Percentiles rank a stretch among this genome's conserved stretches.
Conservation (phyloP, 371 early-diverging fungal species). For the Blyttiomyces sp. region DNA sequence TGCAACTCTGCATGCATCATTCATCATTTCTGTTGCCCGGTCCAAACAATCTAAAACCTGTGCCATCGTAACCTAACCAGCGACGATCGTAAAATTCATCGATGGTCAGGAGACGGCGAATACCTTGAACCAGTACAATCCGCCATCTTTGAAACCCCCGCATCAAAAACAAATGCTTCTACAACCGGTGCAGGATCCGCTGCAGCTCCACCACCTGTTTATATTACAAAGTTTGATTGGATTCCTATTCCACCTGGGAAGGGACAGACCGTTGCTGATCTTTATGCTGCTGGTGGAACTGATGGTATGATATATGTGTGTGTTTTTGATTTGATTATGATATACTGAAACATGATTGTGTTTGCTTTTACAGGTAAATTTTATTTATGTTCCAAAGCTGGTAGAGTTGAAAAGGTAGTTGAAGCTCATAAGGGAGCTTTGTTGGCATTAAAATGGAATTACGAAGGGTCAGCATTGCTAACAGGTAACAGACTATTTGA, state of each 20-base stretch:
- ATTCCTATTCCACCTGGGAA: conserved; percentile 42
- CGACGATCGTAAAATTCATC: conserved; percentile 14
- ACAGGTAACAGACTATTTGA: conserved; percentile 22
- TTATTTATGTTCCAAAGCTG: conserved; percentile 42
- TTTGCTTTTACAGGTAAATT: conserved; percentile 38
- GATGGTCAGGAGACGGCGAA: conserved; percentile 54
- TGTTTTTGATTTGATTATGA: background rate
- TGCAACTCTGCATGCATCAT: too few species aligned
- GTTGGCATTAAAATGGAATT: conserved; percentile 45
- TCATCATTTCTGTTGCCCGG: too few species aligned
- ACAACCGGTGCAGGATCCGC: background rate
- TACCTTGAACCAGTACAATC: conserved; percentile 29
- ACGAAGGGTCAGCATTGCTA: conserved; percentile 47
- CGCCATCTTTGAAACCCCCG: conserved; percentile 26
- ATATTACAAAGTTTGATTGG: conserved; percentile 45
- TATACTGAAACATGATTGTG: conserved; percentile 7
- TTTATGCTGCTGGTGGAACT: conserved; percentile 42
- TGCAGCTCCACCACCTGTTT: conserved; percentile 11
- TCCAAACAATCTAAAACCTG: background rate
- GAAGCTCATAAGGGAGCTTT: conserved; percentile 57
- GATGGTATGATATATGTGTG: conserved; percentile 31
- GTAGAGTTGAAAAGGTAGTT: conserved; percentile 48
- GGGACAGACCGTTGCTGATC: conserved; percentile 31
- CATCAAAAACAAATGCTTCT: background rate
- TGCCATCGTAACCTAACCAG: background rate